Conservation (phyloP, 169 alveolate species). For the Plasmodium billcollinsi region DNA sequence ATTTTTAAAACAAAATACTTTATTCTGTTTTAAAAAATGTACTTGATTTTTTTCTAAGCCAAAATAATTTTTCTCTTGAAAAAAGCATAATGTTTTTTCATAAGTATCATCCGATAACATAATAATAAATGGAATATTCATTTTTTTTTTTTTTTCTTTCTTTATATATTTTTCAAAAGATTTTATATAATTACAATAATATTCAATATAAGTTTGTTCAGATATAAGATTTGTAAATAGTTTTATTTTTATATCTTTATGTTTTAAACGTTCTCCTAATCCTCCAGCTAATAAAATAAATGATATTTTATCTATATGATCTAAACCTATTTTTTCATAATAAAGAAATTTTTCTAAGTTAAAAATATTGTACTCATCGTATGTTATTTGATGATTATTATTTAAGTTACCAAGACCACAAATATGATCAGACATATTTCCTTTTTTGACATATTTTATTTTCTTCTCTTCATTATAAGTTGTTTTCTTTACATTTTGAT, state of each 20-base stretch:
- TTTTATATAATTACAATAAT: slow-evolving; percentile 86
- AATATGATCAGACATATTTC: not conserved
- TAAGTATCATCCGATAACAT: slow-evolving; percentile 96
- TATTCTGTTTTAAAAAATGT: slow-evolving; percentile 89
- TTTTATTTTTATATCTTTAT: slow-evolving; percentile 92
- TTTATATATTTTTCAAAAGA: slow-evolving; percentile 86
- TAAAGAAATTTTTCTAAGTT: slow-evolving; percentile 80
- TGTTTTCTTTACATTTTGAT: not conserved
- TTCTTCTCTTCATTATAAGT: not conserved
- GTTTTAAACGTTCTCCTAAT: slow-evolving; percentile 94
- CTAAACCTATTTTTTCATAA: slow-evolving; percentile 89
- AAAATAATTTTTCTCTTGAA: slow-evolving; percentile 87
- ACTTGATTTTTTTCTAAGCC: slow-evolving; percentile 87
- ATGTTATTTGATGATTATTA: not conserved
- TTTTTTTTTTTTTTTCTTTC: slow-evolving; percentile 71
- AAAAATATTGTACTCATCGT: slow-evolving; percentile 32
- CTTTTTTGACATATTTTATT: not conserved
- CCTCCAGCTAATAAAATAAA: slow-evolving; percentile 96
- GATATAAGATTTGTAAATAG: slow-evolving; percentile 88
- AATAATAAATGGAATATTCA: slow-evolving; percentile 87
- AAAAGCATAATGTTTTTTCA: slow-evolving; percentile 83
- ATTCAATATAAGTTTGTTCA: slow-evolving; percentile 86
- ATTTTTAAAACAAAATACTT: slow-evolving; percentile 93
- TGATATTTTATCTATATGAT: slow-evolving; percentile 85
- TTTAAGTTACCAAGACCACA: not conserved